Conservation (phyloP, 306 rosid species). For the Neltuma alba region DNA sequence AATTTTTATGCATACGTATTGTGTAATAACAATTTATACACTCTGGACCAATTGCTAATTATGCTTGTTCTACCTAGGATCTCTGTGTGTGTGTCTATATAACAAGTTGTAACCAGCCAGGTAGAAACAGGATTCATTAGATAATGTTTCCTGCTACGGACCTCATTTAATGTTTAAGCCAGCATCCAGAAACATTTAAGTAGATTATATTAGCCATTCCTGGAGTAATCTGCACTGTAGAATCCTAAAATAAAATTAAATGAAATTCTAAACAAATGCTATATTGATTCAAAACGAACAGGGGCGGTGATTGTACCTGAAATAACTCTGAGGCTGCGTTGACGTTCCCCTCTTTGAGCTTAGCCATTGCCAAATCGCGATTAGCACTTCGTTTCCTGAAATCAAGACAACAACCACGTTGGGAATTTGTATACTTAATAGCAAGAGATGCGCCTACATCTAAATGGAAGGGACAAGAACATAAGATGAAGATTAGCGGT, state of each 20-base stretch:
- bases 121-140: slow-evolving; percentile 6
- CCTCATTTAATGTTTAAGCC: not conserved
- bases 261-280: not conserved
- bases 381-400: slow-evolving; percentile 63
- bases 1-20: not conserved
- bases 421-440: not conserved
- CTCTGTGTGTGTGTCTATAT: too few species aligned
- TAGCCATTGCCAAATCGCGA: slow-evolving; percentile 74
- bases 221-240: not conserved
- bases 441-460: not conserved
- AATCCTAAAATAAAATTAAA: not conserved
- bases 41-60: slow-evolving; percentile 10
- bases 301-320: slow-evolving; percentile 54
- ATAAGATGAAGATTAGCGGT: not conserved
- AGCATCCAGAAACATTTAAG: not conserved
- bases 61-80: not conserved
- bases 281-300: not conserved
- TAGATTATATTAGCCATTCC: not conserved
- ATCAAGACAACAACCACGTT: slow-evolving; percentile 11
- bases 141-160: not conserved
- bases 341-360: slow-evolving; percentile 78
- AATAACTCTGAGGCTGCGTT: slow-evolving; percentile 78
- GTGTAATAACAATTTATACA: not conserved
- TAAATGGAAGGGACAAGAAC: not conserved
- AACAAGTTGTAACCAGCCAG: not conserved